phyloP scores from a whole-genome alignment of 2,329 filamentous ascomycete genomes.

The Fusarium illudens region DNA sequence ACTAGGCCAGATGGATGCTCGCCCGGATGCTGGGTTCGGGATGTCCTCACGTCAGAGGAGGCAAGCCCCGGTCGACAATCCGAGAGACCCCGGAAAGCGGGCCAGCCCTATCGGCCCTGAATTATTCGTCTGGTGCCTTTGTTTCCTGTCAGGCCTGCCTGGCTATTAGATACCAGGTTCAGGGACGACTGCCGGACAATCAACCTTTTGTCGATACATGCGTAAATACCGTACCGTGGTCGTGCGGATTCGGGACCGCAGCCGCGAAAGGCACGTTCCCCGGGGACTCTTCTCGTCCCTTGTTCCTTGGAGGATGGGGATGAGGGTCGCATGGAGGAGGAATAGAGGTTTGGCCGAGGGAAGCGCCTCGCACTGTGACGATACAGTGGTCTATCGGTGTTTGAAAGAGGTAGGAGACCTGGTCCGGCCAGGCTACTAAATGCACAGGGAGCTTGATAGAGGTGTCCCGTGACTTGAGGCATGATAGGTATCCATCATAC shows the following conservation, averaged over 20 bases:
- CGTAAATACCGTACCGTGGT: background rate
- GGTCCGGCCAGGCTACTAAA: background rate
- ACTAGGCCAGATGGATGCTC: background rate
- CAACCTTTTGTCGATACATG: background rate
- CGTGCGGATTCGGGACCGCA: background rate
- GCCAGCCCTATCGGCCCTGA: conserved; percentile 15
- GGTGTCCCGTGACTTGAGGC: background rate
- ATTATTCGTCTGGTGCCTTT: conserved; percentile 15
- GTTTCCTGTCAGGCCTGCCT: background rate
- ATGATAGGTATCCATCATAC: background rate
- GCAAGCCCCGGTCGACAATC: background rate
- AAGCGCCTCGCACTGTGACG: conserved; percentile 26
- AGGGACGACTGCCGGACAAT: background rate
- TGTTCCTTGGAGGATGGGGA: conserved; percentile 7
- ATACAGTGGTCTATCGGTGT: conserved; percentile 2
- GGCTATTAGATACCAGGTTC: background rate
- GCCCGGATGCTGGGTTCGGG: background rate
- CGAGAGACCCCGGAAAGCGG: conserved; percentile 10
- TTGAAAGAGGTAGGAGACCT: background rate
- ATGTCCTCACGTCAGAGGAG: conserved; percentile 4
- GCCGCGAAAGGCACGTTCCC: conserved; percentile 3
- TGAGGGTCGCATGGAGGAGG: background rate
- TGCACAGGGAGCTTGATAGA: background rate
- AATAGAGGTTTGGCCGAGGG: conserved; percentile 8
- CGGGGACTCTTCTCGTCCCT: background rate